Base-by-base conservation (phyloP, 2,329 filamentous ascomycete genomes). In the Penicillium sp. region DNA sequence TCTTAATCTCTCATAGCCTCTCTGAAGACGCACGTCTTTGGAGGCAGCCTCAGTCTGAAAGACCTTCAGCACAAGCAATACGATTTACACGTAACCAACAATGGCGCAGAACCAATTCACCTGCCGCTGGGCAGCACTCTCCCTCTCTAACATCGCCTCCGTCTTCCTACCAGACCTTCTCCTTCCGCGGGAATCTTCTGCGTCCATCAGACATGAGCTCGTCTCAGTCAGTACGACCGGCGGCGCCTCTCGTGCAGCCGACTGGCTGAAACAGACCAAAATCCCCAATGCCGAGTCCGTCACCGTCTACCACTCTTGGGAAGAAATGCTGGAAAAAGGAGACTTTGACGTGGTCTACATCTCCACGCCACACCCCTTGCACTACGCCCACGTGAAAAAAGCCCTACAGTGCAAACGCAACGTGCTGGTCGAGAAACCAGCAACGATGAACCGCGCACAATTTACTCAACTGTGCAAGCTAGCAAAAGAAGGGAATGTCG, bases 291-390 rank as follows among this genome's bases (percentile, higher is more conserved):
- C 62, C 11, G 56, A 64, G 11, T 49, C 41, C n/a, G 44, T 71
- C 39, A 50, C 53, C 2, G 54, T 71, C 41, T 69, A 66, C 58
- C 49, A 60, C 52, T 67, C 64, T 18, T 69, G 63, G 67, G 59
- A 71, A 57, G 62, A 55, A 35, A 65, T 71, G 68, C 60, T 70
- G 39, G 56, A 65, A 59, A 56, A 66, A 52, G 66, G 63, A 44
- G 64, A 71, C 50, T 71, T 70, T 52, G 70, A 71, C 52, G 54
- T 70, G 51, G 66, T 72, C 16, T 72, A 72, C 64, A 68, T 72
- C 50, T 71, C 69, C 44, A 70, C 69, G 33, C 69, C 69, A 19
- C 68, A 71, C 54, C 60, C 67, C 16, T 46, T 69, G 41, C 69
- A 70, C 55, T 71, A 70, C 56, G 55, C 64, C 46, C 61, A 70